Percentiles rank a stretch among this genome's conserved stretches.
Conservation (phyloP, 163 green algal species). For the Chloroidium sp. region DNA sequence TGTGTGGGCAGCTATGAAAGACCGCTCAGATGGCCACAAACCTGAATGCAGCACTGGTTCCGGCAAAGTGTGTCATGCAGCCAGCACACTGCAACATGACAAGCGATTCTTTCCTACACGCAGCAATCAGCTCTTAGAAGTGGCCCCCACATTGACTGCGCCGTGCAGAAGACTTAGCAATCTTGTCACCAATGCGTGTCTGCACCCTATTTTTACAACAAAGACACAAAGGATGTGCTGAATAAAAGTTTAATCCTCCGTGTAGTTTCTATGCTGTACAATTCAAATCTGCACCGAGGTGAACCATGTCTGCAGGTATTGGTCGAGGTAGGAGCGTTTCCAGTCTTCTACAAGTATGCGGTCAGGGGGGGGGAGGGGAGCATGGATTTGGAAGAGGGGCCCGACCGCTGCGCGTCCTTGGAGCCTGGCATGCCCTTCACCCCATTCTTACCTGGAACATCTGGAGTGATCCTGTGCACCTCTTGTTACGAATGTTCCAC, state of each 20-base stretch:
- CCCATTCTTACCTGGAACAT: background rate
- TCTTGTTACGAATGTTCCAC: too few relatives aligned
- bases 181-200: background rate
- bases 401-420: slow-evolving; percentile 1
- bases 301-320: slow-evolving; percentile 13
- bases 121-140: too few relatives aligned
- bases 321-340: slow-evolving; percentile 35
- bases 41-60: too few relatives aligned
- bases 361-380: slow-evolving; percentile 21
- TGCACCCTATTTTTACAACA: background rate
- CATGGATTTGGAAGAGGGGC: slow-evolving; percentile 22
- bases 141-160: too few relatives aligned
- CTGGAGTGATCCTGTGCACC: too few relatives aligned
- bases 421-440: background rate
- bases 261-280: background rate
- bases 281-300: too few relatives aligned
- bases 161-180: too few relatives aligned
- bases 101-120: too few relatives aligned
- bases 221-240: background rate
- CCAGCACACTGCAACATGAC: too few relatives aligned
- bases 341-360: slow-evolving; percentile 80
- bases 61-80: too few relatives aligned
- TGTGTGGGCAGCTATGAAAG: background rate
- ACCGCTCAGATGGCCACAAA: too few relatives aligned
- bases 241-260: background rate